Conservation (phyloP, 2,329 filamentous ascomycete species). For the Trichophyton mentagrophytes region DNA sequence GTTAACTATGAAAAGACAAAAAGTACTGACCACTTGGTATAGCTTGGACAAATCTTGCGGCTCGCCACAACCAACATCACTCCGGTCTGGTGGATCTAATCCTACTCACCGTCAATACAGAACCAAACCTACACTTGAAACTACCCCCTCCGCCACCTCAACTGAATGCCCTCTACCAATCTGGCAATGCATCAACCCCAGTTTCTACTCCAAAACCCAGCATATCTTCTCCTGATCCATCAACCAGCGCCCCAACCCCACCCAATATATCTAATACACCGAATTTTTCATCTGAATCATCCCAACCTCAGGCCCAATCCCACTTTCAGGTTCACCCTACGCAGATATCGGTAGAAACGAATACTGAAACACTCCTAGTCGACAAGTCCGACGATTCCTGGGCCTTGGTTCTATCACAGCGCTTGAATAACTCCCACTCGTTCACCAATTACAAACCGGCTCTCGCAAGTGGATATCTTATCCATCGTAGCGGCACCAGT, state of each 20-base stretch:
- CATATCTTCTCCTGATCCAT: constrained; percentile 32
- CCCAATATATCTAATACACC: constrained; percentile 15
- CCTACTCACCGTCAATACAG: constrained; percentile 25
- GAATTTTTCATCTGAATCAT: constrained; percentile 14
- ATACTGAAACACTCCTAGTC: constrained; percentile 44
- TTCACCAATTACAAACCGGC: constrained; percentile 29
- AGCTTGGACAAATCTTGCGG: constrained; percentile 28
- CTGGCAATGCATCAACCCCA: constrained; percentile 21
- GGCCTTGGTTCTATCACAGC: constrained; percentile 43
- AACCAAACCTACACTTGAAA: constrained; percentile 26
- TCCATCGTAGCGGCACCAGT: constrained; percentile 32
- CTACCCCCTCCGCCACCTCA: constrained; percentile 23
- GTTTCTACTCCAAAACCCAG: constrained; percentile 28
- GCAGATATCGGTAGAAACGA: constrained; percentile 31
- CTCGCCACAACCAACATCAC: constrained; percentile 28
- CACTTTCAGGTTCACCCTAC: constrained; percentile 23
- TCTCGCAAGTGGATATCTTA: constrained; percentile 35
- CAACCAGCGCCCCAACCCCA: constrained; percentile 29
- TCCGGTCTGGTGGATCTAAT: constrained; percentile 25
- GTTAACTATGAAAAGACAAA: neutral
- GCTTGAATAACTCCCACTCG: constrained; percentile 29
- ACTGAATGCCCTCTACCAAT: constrained; percentile 21
- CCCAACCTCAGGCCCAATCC: neutral
- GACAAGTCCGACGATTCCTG: constrained; percentile 48
- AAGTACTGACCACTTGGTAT: neutral